These are phyloP conservation scores for Tolypocladium pustulatum DNA, from an alignment of 2,329 filamentous ascomycete species.

Conservation along the genomic window DNA sequence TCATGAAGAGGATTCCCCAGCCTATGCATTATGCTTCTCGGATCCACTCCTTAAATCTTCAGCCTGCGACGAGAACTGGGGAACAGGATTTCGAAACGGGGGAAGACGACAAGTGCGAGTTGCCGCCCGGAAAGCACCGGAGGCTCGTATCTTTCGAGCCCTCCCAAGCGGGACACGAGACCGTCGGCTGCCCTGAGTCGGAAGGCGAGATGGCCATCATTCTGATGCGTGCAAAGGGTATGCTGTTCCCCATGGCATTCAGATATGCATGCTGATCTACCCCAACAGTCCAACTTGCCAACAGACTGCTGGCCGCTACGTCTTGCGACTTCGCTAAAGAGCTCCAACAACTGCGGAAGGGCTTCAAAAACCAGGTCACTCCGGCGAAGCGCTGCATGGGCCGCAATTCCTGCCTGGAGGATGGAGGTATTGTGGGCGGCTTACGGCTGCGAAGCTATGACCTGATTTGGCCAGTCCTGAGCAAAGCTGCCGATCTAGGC, in stretches of 20 bases:
- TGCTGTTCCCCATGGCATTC: neutral
- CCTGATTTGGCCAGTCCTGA: slow-evolving; percentile 14
- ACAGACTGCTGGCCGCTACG: slow-evolving; percentile 6
- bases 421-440: slow-evolving; percentile 10
- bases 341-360: neutral
- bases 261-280: slow-evolving; percentile 2
- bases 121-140: slow-evolving; percentile 1
- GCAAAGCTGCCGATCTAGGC: slow-evolving; percentile 10
- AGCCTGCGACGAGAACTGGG: neutral
- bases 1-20: slow-evolving; percentile 1
- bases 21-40: neutral
- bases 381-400: slow-evolving; percentile 18
- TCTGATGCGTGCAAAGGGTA: slow-evolving; percentile 19
- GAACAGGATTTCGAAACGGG: neutral
- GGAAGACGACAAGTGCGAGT: slow-evolving; percentile 2
- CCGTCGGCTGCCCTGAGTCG: slow-evolving; percentile 1
- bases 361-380: slow-evolving; percentile 4
- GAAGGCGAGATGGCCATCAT: slow-evolving; percentile 3
- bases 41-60: neutral
- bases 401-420: slow-evolving; percentile 5
- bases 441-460: slow-evolving; percentile 16
- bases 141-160: neutral
- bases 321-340: neutral
- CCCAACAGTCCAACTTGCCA: slow-evolving; percentile 13
- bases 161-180: neutral